Base-by-base conservation (phyloP, 2,329 filamentous ascomycete species). In the Pestalotiopsis sp. region DNA sequence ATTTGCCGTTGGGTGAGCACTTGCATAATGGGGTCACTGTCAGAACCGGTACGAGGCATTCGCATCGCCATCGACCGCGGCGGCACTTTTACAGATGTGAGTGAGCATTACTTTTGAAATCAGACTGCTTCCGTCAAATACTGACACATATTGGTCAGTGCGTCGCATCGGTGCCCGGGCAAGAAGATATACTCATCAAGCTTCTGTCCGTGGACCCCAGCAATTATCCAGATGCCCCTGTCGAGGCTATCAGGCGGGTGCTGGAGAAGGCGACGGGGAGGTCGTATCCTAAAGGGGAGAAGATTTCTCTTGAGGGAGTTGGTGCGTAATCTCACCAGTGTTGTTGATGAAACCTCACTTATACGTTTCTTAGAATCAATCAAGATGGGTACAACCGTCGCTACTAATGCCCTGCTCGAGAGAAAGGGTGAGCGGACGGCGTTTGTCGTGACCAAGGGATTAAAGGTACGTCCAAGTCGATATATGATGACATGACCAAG, bases 361-460 rank as follows among this genome's bases (percentile, higher is more conserved):
- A n/a, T 9, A 4, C 20, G 6, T 13, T 39, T 65, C 49, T 67
- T 69, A 63, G 72, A 27, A 59, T 20, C 39, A 38, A 45, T 74
- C 88, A 90, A 76, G 12, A 93, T 94, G 88, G 91, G 91, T 14
- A 94, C 92, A 1, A 94, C 91, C 0, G 90, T 94, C 7, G 91
- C 91, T 1, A 94, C 92, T 0, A 94, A 94, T 79, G 91, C 92
- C 1, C 79, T 94, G 27, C 81, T 94, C 1, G 91, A 93, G 75
- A 81, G 91, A 25, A 94, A 94, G 76, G 92, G 92, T 27, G 91
- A 92, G 75, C 85, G 85, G 66, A 91, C 91, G 73, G 92, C 90
- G 2, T 86, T 94, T 76, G 83, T 93, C 4, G 90, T 92, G 2
- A 93, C 90, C 0, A 90, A 90, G 71, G 91, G 91, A 4, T 69